phyloP scores from a whole-genome alignment of 495 filamentous ascomycete species.

The Talaromyces thailandensis region DNA sequence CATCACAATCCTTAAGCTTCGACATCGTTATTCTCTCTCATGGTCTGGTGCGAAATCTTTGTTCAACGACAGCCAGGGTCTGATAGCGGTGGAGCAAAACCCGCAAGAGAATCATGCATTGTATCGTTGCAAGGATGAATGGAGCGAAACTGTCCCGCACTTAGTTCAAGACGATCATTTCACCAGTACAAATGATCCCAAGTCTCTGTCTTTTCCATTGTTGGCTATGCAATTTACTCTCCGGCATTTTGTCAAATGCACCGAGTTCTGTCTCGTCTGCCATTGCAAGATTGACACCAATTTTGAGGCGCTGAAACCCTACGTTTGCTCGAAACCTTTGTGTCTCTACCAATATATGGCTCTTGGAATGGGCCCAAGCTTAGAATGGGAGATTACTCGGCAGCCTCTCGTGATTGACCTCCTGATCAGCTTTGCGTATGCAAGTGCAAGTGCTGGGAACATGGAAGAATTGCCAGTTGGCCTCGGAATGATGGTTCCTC shows the following conservation, averaged over 20 bases:
- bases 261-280: constrained; percentile 83
- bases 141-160: constrained; percentile 14
- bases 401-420: constrained; percentile 84
- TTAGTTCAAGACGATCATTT: constrained; percentile 47
- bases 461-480: constrained; percentile 60
- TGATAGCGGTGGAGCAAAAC: constrained; percentile 1
- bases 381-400: constrained; percentile 74
- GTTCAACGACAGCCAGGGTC: constrained; percentile 37
- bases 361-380: constrained; percentile 75
- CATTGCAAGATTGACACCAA: constrained; percentile 60
- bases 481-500: constrained; percentile 59
- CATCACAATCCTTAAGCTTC: constrained; percentile 49
- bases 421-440: constrained; percentile 74
- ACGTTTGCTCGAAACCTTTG: constrained; percentile 71
- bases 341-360: constrained; percentile 90
- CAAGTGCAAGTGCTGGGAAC: constrained; percentile 32
- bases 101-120: constrained; percentile 8
- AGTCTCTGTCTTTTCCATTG: constrained; percentile 53
- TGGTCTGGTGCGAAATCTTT: constrained; percentile 68
- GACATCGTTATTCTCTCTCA: constrained; percentile 38
- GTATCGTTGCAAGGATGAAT: constrained; percentile 13
- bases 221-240: constrained; percentile 73
- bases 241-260: constrained; percentile 72
- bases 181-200: constrained; percentile 8
- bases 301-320: constrained; percentile 84